Percentiles rank a stretch among this genome's conserved stretches.
These are phyloP conservation scores for Huntiella savannae DNA, from an alignment of 2,329 filamentous ascomycete genomes.

Conservation along the genomic window DNA sequence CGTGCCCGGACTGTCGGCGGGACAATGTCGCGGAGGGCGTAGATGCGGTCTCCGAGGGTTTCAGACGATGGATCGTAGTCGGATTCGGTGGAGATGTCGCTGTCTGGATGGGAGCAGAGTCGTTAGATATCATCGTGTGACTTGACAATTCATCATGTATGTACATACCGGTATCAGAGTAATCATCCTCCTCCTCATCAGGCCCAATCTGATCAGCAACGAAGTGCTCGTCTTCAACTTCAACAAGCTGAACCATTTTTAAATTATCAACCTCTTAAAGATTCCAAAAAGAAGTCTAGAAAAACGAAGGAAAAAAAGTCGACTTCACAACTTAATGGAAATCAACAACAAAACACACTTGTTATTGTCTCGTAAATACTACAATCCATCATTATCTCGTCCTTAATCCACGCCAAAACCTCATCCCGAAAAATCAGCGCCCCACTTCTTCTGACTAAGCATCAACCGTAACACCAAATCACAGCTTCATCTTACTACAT, in stretches of 20 bases:
- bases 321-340: too few relatives aligned
- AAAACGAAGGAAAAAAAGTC: too few relatives aligned
- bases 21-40: conserved; percentile 57
- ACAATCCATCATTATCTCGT: too few relatives aligned
- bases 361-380: too few relatives aligned
- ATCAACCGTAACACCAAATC: too few relatives aligned
- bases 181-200: conserved; percentile 78
- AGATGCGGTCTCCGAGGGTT: conserved; percentile 47
- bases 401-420: too few relatives aligned
- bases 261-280: too few relatives aligned
- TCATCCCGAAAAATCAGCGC: too few relatives aligned
- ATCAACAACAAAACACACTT: too few relatives aligned
- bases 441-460: too few relatives aligned
- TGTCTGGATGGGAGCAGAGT: conserved; percentile 32
- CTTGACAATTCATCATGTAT: background rate
- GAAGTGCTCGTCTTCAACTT: conserved; percentile 95
- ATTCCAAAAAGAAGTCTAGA: too few relatives aligned
- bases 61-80: conserved; percentile 43
- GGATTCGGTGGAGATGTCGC: conserved; percentile 66
- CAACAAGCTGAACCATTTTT: conserved; percentile 86
- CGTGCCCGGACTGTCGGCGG: conserved; percentile 52
- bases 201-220: conserved; percentile 47
- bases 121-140: background rate
- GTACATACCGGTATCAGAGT: conserved; percentile 69
- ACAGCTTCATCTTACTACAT: too few relatives aligned